These are phyloP conservation scores for Datura wrightii DNA, from an alignment of 257 asterid species.

Conservation along the genomic window DNA sequence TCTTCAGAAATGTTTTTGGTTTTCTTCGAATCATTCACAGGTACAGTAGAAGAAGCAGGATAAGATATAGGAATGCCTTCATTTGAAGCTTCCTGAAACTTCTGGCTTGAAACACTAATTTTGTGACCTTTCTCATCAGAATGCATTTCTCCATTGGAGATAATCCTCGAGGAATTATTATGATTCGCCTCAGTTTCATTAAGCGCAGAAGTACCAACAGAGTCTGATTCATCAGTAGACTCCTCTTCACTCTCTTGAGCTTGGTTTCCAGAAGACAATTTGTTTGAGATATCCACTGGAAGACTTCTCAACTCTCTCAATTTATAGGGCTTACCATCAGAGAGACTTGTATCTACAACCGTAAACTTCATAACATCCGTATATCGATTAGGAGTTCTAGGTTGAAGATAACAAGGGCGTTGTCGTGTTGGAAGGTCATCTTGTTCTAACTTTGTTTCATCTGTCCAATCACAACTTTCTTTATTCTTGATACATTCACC, in stretches of 20 bases:
- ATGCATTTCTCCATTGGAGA: slow-evolving; percentile 38
- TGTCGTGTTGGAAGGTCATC: slow-evolving; percentile 50
- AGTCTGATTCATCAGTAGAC: slow-evolving; percentile 48
- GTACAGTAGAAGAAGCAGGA: slow-evolving; percentile 37
- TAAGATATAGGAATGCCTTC: slow-evolving; percentile 33
- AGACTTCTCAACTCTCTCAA: slow-evolving; percentile 59
- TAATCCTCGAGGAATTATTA: slow-evolving; percentile 20
- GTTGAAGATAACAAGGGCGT: slow-evolving; percentile 65
- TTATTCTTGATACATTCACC: slow-evolving; percentile 38
- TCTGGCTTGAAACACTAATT: slow-evolving; percentile 31
- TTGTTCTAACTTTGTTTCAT: slow-evolving; percentile 40
- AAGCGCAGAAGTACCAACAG: slow-evolving; percentile 32
- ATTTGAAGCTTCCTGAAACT: slow-evolving; percentile 15
- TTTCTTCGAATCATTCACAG: slow-evolving; percentile 32
- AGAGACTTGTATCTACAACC: slow-evolving; percentile 64
- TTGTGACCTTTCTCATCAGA: slow-evolving; percentile 38
- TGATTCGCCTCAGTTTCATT: slow-evolving; percentile 33
- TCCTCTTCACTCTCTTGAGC: slow-evolving; percentile 35
- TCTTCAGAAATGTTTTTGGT: slow-evolving; percentile 40
- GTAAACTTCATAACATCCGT: slow-evolving; percentile 53
- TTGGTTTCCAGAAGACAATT: slow-evolving; percentile 26
- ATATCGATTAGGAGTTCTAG: slow-evolving; percentile 54
- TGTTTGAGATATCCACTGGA: slow-evolving; percentile 41
- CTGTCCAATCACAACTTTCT: slow-evolving; percentile 37
- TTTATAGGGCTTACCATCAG: slow-evolving; percentile 43